Evolutionary conservation across 2,329 filamentous ascomycete genomes (phyloP).

Genomic region (Hypoxylon sp.): DNA sequence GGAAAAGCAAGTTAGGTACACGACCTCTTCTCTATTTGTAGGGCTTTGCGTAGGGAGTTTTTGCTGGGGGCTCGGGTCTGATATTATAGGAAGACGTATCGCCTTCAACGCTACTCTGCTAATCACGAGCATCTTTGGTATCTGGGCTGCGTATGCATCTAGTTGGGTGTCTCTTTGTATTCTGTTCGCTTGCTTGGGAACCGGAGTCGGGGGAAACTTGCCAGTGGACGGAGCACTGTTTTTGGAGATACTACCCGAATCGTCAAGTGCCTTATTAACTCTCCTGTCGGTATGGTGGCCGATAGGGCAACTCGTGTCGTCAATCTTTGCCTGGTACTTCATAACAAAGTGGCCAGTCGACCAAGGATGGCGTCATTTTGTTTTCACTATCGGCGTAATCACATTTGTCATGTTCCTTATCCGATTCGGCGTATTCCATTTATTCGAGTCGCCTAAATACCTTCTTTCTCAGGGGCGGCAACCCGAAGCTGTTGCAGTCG

Average conservation of each 20-base stretch:
- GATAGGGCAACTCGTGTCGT: constrained; percentile 81
- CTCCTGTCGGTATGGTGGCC: constrained; percentile 92
- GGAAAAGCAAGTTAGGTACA: constrained; percentile 81
- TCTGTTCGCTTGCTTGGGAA: constrained; percentile 73
- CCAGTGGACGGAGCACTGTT: constrained; percentile 86
- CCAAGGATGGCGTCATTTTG: constrained; percentile 83
- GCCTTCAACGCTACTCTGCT: constrained; percentile 87
- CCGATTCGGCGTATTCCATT: constrained; percentile 84
- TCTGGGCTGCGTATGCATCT: constrained; percentile 76
- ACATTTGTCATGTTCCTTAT: constrained; percentile 84
- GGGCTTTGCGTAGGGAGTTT: constrained; percentile 84
- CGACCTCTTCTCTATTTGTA: constrained; percentile 81
- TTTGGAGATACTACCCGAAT: constrained; percentile 84
- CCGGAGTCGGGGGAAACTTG: constrained; percentile 82
- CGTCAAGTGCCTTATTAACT: constrained; percentile 80
- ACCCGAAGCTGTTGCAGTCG: constrained; percentile 82
- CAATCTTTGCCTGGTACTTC: constrained; percentile 81
- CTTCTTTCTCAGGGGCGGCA: constrained; percentile 83
- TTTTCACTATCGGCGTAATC: constrained; percentile 77
- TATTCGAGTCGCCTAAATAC: constrained; percentile 90
- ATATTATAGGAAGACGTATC: constrained; percentile 82
- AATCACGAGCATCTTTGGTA: constrained; percentile 81
- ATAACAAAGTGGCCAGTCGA: constrained; percentile 78
- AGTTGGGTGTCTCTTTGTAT: constrained; percentile 77
- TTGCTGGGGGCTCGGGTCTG: constrained; percentile 85